These are phyloP conservation scores for Colletotrichum aenigma DNA, from an alignment of 2,329 filamentous ascomycete species.

Conservation along the genomic window DNA sequence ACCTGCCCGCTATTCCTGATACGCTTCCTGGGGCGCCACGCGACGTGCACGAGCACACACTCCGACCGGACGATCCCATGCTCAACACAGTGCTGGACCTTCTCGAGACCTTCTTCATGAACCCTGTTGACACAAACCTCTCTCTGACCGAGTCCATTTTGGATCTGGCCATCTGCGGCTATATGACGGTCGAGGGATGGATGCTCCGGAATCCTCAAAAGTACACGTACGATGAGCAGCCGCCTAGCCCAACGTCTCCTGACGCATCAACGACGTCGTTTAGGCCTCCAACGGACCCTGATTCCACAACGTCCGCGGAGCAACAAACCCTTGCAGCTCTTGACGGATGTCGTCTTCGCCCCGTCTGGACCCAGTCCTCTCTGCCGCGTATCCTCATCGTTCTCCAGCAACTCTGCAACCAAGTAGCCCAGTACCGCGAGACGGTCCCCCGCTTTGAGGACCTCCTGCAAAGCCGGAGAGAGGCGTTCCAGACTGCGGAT, in stretches of 20 bases:
- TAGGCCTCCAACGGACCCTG: conserved; percentile 42
- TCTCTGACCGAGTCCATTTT: conserved; percentile 84
- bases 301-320: conserved; percentile 43
- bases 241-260: conserved; percentile 28
- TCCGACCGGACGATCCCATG: conserved; percentile 66
- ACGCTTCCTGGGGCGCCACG: conserved; percentile 65
- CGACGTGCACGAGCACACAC: conserved; percentile 64
- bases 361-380: conserved; percentile 55
- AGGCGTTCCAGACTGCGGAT: conserved; percentile 67
- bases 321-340: conserved; percentile 51
- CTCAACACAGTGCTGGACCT: conserved; percentile 72
- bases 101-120: conserved; percentile 82
- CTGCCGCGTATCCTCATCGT: conserved; percentile 60
- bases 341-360: conserved; percentile 55
- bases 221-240: conserved; percentile 60
- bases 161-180: conserved; percentile 82
- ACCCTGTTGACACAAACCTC: conserved; percentile 89
- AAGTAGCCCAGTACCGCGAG: conserved; percentile 65
- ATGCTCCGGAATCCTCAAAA: conserved; percentile 74
- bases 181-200: conserved; percentile 90
- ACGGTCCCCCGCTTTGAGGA: conserved; percentile 76
- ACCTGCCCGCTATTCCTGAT: conserved; percentile 58
- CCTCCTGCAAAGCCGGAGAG: conserved; percentile 67
- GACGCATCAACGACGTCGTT: conserved; percentile 37
- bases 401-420: conserved; percentile 64